Evolutionary conservation across 768 basidiomycete species (phyloP).

Genomic region (Asterophora parasitica): DNA sequence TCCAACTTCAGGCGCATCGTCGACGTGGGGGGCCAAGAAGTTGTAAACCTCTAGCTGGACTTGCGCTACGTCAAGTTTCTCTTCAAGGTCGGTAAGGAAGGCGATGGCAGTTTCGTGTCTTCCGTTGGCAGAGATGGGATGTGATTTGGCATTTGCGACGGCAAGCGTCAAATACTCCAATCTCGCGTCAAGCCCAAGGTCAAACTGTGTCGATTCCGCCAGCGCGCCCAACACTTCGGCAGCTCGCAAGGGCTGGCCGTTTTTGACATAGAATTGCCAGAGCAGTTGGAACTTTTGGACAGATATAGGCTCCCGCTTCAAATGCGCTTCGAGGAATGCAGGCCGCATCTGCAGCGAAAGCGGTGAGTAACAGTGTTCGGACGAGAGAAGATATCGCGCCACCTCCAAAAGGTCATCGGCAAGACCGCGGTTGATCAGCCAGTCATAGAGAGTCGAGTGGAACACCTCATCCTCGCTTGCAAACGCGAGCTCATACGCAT

Average conservation of each 20-base stretch:
- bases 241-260: constrained; percentile 80
- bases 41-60: constrained; percentile 92
- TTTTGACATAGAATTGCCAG: constrained; percentile 97
- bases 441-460: constrained; percentile 91
- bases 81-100: constrained; percentile 92
- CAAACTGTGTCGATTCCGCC: constrained; percentile 82
- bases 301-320: constrained; percentile 73
- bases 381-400: constrained; percentile 17
- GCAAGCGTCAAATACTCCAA: constrained; percentile 92
- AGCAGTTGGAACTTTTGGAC: constrained; percentile 83
- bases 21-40: constrained; percentile 53
- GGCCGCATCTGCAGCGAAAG: constrained; percentile 63
- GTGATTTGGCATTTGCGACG: constrained; percentile 94
- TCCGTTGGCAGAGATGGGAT: constrained; percentile 72
- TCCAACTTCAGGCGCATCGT: constrained; percentile 58
- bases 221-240: constrained; percentile 80
- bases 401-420: constrained; percentile 92
- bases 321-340: constrained; percentile 82
- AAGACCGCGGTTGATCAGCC: constrained; percentile 76
- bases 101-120: constrained; percentile 88
- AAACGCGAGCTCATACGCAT: constrained; percentile 86
- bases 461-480: constrained; percentile 87
- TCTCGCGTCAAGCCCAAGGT: constrained; percentile 64
- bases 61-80: constrained; percentile 94
- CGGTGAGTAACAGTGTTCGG: constrained; percentile 8